Evolutionary conservation across 2,329 filamentous ascomycete genomes (phyloP), one percentile per base, ranked within the genome.

Genomic region (Chaetomium strumarium): DNA sequence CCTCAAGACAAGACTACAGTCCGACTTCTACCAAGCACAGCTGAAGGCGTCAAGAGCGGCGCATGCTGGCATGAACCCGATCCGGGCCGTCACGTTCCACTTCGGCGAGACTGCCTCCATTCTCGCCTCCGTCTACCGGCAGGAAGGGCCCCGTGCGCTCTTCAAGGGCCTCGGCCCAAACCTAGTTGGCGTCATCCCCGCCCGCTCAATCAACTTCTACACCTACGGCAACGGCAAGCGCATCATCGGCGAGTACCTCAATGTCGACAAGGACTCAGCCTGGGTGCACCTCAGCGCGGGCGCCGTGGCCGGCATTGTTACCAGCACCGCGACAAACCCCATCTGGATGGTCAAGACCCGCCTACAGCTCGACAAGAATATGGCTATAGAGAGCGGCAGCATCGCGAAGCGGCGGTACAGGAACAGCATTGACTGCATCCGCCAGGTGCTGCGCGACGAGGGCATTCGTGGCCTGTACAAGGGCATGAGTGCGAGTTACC

Each of bases 301-400:
- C 5, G 82, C 87, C 1, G 76, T 79, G 14, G 90, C 91, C 1
- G 91, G 91, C 2, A 80, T 96, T 40, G 84, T 85, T 7, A 96
- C 92, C 0, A 88, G 88, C 43, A 96, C 92, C 1, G 88, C 86
- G 19, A 97, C 91, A 36, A 96, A 96, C 69, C 91, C 91, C 1
- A 96, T 97, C 64, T 97, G 91, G 91, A 80, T 97, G 58, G 83
- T 97, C 66, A 97, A 97, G 77, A 97, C 91, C 38, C 78, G 91
- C 31, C 68, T 97, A 62, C 91, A 97, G 71, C 80, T 97, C 33
- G 91, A 97, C 73, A 95, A 91, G 74, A 88, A 88, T 65, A 80
- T 83, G 48, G 86, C 85, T 14, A 79, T 81, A 61, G 73, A 79
- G 57, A 74, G 78, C 54, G 79, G 77, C 24, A 76, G 75, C 37